Conservation (phyloP, 2,329 filamentous ascomycete species). For the Coleophoma eucalyptorum region DNA sequence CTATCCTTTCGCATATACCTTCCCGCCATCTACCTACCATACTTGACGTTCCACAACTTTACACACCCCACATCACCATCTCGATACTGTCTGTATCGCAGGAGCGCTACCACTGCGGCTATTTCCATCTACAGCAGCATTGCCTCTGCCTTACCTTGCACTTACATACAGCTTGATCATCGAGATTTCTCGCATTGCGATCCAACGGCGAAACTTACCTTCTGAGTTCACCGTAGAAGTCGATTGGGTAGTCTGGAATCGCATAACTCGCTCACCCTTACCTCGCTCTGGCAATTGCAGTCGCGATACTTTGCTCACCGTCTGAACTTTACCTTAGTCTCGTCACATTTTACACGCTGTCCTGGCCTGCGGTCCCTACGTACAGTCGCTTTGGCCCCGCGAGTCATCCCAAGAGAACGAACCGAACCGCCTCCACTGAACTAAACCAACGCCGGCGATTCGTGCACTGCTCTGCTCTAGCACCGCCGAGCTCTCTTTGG, state of each 20-base stretch:
- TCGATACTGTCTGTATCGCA: too few relatives aligned
- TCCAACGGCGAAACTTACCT: too few relatives aligned
- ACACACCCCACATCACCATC: too few relatives aligned
- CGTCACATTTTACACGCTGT: background rate
- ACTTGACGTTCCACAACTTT: too few relatives aligned
- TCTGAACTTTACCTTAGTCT: background rate
- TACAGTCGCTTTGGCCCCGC: background rate
- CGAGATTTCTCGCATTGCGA: too few relatives aligned
- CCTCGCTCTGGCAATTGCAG: background rate
- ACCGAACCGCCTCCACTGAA: constrained; percentile 1
- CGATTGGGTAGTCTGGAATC: background rate
- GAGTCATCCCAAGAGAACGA: background rate
- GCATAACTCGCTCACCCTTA: background rate
- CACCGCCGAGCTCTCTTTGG: background rate
- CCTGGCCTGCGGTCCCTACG: background rate
- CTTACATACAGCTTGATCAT: too few relatives aligned
- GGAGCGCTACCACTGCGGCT: too few relatives aligned
- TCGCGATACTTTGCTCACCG: background rate
- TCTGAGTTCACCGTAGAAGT: background rate
- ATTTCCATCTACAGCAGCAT: too few relatives aligned
- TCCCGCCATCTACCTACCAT: too few relatives aligned
- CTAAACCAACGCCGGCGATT: background rate
- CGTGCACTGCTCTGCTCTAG: background rate
- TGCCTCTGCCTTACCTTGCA: too few relatives aligned
- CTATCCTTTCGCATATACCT: too few relatives aligned